Evolutionary conservation across 768 basidiomycete species (phyloP).

Genomic region (Collybia mongolica): DNA sequence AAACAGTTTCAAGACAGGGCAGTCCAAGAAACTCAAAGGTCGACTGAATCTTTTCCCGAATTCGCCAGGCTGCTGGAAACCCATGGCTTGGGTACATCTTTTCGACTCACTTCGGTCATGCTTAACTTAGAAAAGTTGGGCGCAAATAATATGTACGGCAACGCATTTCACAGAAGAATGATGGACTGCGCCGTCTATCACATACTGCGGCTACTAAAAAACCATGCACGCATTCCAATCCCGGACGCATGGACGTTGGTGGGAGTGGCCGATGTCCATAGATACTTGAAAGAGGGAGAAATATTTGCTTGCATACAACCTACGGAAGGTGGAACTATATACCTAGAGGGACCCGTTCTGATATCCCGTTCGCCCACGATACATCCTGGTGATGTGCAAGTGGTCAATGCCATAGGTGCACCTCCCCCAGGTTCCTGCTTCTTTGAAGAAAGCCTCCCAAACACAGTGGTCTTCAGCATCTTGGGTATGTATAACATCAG

Average conservation of each 20-base stretch:
- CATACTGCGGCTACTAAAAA: slow-evolving; percentile 50
- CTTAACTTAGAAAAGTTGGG: slow-evolving; percentile 47
- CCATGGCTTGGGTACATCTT: slow-evolving; percentile 58
- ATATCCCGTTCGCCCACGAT: slow-evolving; percentile 68
- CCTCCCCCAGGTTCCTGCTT: slow-evolving; percentile 56
- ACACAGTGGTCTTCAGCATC: slow-evolving; percentile 66
- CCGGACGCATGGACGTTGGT: slow-evolving; percentile 65
- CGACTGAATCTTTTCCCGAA: slow-evolving; percentile 38
- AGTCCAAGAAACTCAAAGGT: slow-evolving; percentile 42
- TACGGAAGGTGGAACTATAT: slow-evolving; percentile 33
- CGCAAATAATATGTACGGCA: slow-evolving; percentile 30
- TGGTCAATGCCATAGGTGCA: slow-evolving; percentile 58
- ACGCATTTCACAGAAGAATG: slow-evolving; percentile 62
- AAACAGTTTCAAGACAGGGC: slow-evolving; percentile 50
- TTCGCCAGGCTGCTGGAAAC: slow-evolving; percentile 52
- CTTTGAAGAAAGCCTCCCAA: slow-evolving; percentile 47
- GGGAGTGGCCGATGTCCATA: slow-evolving; percentile 65
- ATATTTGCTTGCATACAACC: slow-evolving; percentile 62
- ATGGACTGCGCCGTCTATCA: slow-evolving; percentile 43
- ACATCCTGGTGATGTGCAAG: slow-evolving; percentile 66
- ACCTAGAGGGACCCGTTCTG: slow-evolving; percentile 52
- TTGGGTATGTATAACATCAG: slow-evolving; percentile 35
- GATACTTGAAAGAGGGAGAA: slow-evolving; percentile 43
- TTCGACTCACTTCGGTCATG: slow-evolving; percentile 52
- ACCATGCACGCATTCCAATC: slow-evolving; percentile 63